These are phyloP conservation scores for Coemansia sp. DNA, from an alignment of 192 early-diverging fungal genomes.

Conservation along the genomic window DNA sequence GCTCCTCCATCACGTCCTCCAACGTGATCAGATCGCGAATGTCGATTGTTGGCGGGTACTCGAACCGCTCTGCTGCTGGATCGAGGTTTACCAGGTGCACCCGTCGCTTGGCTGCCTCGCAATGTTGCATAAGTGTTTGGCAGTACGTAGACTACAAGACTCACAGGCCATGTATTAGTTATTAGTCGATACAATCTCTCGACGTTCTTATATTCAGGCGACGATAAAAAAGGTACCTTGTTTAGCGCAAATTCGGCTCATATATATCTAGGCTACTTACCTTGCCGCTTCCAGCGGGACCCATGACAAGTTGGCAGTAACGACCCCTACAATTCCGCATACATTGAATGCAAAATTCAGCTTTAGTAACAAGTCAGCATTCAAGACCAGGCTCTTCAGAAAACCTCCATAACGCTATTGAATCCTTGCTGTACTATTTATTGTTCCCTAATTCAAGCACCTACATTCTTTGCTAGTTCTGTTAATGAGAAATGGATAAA, in stretches of 20 bases:
- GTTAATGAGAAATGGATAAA: neutral
- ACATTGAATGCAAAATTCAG: neutral
- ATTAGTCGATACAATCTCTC: too few species aligned
- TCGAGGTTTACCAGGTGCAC: conserved; percentile 97
- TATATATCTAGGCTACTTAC: conserved; percentile 2
- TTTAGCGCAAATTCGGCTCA: neutral
- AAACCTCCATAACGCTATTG: too few species aligned
- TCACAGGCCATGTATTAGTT: neutral
- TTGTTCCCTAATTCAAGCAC: neutral
- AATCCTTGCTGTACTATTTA: too few species aligned
- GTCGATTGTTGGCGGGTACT: conserved; percentile 86
- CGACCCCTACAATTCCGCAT: conserved; percentile 57
- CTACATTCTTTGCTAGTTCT: neutral
- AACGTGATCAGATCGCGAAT: conserved; percentile 96
- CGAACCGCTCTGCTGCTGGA: conserved; percentile 95
- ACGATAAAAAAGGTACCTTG: too few species aligned
- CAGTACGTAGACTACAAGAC: conserved; percentile 84
- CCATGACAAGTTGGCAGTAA: conserved; percentile 94
- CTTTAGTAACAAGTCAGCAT: too few species aligned
- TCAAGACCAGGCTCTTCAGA: too few species aligned
- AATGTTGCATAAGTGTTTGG: conserved; percentile 92
- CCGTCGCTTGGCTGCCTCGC: conserved; percentile 74
- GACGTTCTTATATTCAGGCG: too few species aligned
- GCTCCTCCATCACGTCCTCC: conserved; percentile 97
- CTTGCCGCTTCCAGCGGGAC: conserved; percentile 92